These are phyloP conservation scores for Spinacia oleracea DNA, from an alignment of 179 eudicot genomes.

Conservation along the genomic window DNA sequence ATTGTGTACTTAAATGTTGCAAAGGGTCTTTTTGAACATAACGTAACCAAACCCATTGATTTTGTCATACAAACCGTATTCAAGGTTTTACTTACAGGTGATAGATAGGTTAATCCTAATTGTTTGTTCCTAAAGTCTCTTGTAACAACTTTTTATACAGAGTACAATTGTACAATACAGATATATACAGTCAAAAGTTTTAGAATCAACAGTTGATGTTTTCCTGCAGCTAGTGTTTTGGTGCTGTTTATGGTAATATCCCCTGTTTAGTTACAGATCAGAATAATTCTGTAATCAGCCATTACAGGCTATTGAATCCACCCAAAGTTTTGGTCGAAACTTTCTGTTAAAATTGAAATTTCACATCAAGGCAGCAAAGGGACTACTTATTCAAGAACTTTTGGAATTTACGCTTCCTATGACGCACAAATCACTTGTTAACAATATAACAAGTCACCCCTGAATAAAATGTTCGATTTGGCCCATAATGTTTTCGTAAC, in stretches of 20 bases:
- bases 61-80: constrained; percentile 17
- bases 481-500: too few relatives aligned
- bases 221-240: background rate
- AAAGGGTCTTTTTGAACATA: constrained; percentile 37
- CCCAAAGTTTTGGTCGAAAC: background rate
- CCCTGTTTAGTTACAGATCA: background rate
- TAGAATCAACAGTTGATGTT: background rate
- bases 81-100: background rate
- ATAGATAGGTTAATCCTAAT: constrained; percentile 12
- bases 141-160: background rate
- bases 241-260: background rate
- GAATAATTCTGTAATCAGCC: background rate
- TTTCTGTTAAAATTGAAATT: too few relatives aligned
- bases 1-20: constrained; percentile 72
- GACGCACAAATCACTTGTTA: too few relatives aligned
- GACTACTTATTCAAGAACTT: too few relatives aligned
- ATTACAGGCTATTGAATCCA: background rate
- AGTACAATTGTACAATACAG: constrained; percentile 23
- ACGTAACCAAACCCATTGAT: constrained; percentile 28
- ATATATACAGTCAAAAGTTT: constrained; percentile 3
- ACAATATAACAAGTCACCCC: too few relatives aligned
- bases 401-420: too few relatives aligned
- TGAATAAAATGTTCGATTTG: too few relatives aligned
- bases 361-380: too few relatives aligned
- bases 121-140: background rate